These are phyloP conservation scores for Podospora fimiseda DNA, from an alignment of 495 filamentous ascomycete genomes.

Conservation along the genomic window DNA sequence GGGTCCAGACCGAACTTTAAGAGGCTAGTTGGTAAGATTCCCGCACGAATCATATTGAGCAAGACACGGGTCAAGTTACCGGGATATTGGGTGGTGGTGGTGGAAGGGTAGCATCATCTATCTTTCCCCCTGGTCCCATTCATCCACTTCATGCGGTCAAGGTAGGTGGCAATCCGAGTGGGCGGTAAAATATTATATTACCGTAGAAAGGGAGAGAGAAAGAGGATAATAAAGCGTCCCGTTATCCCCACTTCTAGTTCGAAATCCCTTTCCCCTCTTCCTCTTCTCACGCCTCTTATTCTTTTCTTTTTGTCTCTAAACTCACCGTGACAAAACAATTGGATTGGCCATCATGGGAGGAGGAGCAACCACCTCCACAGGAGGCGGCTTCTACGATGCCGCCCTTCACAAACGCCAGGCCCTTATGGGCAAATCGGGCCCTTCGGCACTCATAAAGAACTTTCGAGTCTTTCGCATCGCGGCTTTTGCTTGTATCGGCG, in stretches of 20 bases:
- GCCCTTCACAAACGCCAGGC: conserved; percentile 58
- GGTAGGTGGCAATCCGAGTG: not conserved
- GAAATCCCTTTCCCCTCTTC: too few species aligned
- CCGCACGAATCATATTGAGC: too few species aligned
- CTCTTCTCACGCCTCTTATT: too few species aligned
- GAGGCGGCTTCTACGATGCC: conserved; percentile 49
- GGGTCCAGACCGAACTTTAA: too few species aligned
- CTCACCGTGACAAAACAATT: not conserved
- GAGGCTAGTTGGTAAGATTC: too few species aligned
- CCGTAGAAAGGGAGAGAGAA: too few species aligned
- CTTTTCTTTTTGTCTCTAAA: not conserved
- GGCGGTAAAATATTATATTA: too few species aligned
- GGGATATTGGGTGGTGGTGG: not conserved
- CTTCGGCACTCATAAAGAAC: conserved; percentile 60
- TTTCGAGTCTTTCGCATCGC: conserved; percentile 65
- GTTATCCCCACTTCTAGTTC: too few species aligned
- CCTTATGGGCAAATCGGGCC: conserved; percentile 59
- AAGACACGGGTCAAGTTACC: too few species aligned
- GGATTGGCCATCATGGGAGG: conserved; percentile 34
- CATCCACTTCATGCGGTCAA: too few species aligned
- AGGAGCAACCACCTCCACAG: conserved; percentile 29
- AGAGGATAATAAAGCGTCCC: too few species aligned
- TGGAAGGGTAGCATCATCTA: not conserved
- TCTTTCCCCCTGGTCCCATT: not conserved
- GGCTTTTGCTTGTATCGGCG: conserved; percentile 72